phyloP scores from a whole-genome alignment of 768 basidiomycete genomes.

The Tubosaeta sp. region DNA sequence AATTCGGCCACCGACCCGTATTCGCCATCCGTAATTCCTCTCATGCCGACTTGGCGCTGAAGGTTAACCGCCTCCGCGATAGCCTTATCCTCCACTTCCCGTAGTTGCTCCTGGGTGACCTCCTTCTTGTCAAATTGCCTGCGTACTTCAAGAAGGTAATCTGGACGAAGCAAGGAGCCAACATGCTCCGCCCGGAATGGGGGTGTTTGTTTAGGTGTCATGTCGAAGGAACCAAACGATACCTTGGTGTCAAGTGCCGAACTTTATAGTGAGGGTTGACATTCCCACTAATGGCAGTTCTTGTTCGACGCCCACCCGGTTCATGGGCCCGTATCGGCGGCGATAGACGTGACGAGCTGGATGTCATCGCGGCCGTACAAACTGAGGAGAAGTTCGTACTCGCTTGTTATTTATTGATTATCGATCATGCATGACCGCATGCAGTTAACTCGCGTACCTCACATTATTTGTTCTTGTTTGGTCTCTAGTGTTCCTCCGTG shows the following conservation, averaged over 20 bases:
- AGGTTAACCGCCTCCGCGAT: constrained; percentile 34
- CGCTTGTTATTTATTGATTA: too few species aligned
- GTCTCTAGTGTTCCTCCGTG: too few species aligned
- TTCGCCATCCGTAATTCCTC: constrained; percentile 43
- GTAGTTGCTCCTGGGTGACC: constrained; percentile 32
- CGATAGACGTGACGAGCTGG: not conserved
- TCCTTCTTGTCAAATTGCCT: constrained; percentile 33
- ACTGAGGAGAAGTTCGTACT: not conserved
- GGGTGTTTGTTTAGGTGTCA: constrained; percentile 29
- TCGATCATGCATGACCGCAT: too few species aligned
- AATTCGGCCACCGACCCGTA: constrained; percentile 25
- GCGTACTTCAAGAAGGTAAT: constrained; percentile 35
- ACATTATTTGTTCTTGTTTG: too few species aligned
- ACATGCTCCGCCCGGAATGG: constrained; percentile 46
- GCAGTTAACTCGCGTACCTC: too few species aligned
- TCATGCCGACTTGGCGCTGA: constrained; percentile 39
- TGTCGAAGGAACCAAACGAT: not conserved
- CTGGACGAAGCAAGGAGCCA: constrained; percentile 42
- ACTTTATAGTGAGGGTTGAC: not conserved
- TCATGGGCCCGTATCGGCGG: not conserved
- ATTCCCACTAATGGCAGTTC: not conserved
- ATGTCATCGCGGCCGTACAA: not conserved
- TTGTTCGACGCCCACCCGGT: not conserved
- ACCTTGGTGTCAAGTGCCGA: not conserved
- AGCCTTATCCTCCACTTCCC: constrained; percentile 36